These are phyloP conservation scores for Pythium insidiosum DNA, from an alignment of 352 stramenopile species.

Conservation along the genomic window DNA sequence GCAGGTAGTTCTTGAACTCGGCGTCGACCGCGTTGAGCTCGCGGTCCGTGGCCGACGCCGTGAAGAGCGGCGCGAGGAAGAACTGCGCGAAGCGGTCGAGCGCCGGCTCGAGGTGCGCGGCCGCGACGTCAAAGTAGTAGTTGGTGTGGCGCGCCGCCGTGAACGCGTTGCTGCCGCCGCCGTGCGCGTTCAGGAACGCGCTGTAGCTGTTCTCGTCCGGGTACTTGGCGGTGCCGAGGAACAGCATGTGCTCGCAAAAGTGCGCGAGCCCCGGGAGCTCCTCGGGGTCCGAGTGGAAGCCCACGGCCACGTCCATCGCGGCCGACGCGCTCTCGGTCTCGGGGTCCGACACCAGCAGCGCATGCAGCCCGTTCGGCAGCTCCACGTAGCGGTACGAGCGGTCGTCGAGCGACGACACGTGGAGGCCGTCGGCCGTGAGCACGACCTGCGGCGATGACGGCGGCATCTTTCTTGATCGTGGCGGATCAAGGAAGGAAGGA, in stretches of 20 bases:
- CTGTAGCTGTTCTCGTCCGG: slow-evolving; percentile 82
- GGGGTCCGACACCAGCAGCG: slow-evolving; percentile 74
- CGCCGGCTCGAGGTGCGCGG: slow-evolving; percentile 48
- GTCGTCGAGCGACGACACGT: slow-evolving; percentile 50
- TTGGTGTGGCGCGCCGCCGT: slow-evolving; percentile 86
- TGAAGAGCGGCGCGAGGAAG: slow-evolving; percentile 86
- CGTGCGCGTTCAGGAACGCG: slow-evolving; percentile 72
- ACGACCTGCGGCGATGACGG: slow-evolving; percentile 7
- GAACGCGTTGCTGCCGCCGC: slow-evolving; percentile 87
- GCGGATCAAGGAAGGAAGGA: neutral
- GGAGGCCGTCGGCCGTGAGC: slow-evolving; percentile 24
- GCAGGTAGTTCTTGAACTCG: slow-evolving; percentile 86
- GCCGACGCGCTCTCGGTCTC: slow-evolving; percentile 74
- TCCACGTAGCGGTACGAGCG: slow-evolving; percentile 57
- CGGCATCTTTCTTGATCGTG: neutral
- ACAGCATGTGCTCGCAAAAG: slow-evolving; percentile 91
- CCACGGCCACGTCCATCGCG: slow-evolving; percentile 85
- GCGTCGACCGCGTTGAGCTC: slow-evolving; percentile 89
- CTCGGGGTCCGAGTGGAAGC: slow-evolving; percentile 60
- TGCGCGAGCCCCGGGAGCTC: slow-evolving; percentile 58
- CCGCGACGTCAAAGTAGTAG: slow-evolving; percentile 89
- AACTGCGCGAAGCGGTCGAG: slow-evolving; percentile 90
- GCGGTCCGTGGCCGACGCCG: slow-evolving; percentile 53
- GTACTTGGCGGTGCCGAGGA: slow-evolving; percentile 90
- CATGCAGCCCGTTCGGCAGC: slow-evolving; percentile 63